Conservation (phyloP, 2,329 filamentous ascomycete genomes). For the Macrophomina phaseolina region DNA sequence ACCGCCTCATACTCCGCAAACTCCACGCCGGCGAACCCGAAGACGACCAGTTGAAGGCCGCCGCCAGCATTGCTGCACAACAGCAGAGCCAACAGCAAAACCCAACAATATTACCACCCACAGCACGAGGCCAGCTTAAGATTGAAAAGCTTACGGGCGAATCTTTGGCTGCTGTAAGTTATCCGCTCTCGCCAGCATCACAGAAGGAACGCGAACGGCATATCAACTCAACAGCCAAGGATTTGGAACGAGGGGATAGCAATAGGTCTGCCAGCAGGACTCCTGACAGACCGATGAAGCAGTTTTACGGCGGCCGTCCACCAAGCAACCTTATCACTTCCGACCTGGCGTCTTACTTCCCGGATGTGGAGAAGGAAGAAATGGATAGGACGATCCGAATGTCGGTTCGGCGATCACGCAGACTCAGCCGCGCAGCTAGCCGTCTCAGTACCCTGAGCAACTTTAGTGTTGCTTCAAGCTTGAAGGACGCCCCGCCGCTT, state of each 20-base stretch:
- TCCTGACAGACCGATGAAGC: constrained; percentile 65
- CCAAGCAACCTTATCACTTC: constrained; percentile 98
- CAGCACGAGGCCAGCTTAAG: constrained; percentile 83
- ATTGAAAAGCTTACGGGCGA: constrained; percentile 89
- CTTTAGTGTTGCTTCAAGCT: constrained; percentile 87
- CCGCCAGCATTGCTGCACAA: constrained; percentile 86
- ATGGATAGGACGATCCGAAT: constrained; percentile 95
- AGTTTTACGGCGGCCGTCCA: constrained; percentile 89
- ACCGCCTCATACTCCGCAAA: constrained; percentile 86
- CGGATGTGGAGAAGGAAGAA: constrained; percentile 89
- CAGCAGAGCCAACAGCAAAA: constrained; percentile 74
- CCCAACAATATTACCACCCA: constrained; percentile 60
- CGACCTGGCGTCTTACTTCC: constrained; percentile 96
- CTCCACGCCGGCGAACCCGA: constrained; percentile 93
- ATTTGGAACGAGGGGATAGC: constrained; percentile 51
- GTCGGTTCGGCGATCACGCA: constrained; percentile 87
- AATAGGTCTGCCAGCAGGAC: constrained; percentile 43
- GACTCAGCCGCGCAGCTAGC: constrained; percentile 90
- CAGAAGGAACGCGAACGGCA: constrained; percentile 69
- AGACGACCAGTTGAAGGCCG: constrained; percentile 81
- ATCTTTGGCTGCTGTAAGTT: constrained; percentile 81
- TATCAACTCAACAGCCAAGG: constrained; percentile 58
- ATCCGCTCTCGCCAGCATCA: constrained; percentile 83
- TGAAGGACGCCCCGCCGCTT: constrained; percentile 91
- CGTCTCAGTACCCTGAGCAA: constrained; percentile 93